These are phyloP conservation scores for Hypericum androsaemum DNA, from an alignment of 345 rosid species.

Conservation along the genomic window DNA sequence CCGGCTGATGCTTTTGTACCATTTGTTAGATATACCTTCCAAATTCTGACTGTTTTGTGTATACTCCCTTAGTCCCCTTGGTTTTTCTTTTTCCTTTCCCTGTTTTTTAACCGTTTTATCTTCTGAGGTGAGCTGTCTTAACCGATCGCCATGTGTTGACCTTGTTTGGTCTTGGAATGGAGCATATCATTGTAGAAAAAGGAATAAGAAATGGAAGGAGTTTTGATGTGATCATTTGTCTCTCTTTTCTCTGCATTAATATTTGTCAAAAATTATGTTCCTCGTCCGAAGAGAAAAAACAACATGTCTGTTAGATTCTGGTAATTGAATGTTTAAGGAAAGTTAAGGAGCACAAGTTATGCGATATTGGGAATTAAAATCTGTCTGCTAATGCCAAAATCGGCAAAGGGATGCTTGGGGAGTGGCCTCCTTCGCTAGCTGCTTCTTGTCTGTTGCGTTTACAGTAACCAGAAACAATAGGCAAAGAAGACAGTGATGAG, in stretches of 20 bases:
- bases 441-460: too few species aligned
- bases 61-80: constrained; percentile 18
- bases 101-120: constrained; percentile 5
- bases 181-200: constrained; percentile 22
- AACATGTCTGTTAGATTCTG: too few species aligned
- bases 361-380: too few species aligned
- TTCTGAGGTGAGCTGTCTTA: constrained; percentile 7
- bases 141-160: constrained; percentile 7
- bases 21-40: constrained; percentile 16
- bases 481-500: too few species aligned
- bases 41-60: constrained; percentile 25
- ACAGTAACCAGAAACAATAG: too few species aligned
- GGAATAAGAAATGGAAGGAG: constrained; percentile 24
- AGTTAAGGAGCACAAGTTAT: too few species aligned
- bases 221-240: constrained; percentile 9
- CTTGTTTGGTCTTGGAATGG: not conserved
- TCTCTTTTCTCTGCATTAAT: not conserved
- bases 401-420: too few species aligned
- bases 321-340: too few species aligned
- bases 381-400: too few species aligned
- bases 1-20: constrained; percentile 5
- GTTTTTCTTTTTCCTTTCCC: constrained; percentile 1
- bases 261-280: too few species aligned
- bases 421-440: too few species aligned
- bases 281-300: too few species aligned